Base-by-base conservation (phyloP, 768 basidiomycete genomes). In the Suillus decipiens region DNA sequence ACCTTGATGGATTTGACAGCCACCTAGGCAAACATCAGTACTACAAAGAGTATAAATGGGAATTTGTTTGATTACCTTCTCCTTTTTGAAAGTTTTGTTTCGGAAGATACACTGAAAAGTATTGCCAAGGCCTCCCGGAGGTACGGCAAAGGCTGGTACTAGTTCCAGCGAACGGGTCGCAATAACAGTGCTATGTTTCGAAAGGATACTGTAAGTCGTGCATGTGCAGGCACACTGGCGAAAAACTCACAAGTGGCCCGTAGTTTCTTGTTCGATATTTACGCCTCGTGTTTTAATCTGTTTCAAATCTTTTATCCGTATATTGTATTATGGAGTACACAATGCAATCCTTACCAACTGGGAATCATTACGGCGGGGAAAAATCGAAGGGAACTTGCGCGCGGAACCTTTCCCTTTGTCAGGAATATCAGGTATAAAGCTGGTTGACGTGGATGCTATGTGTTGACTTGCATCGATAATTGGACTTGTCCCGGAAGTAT, bases 1-100 rank as follows among this genome's bases (percentile, higher is more conserved):
- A 57, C 39, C 17, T 57, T 57, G 5, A 57, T 41, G 37, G 56
- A 57, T 39, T 57, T 57, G 5, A 57, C 56, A 9, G 56, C 37
- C 15, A 57, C 37, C 56, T 57, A 10, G 3, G 1, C 5, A 28
- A 41, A 7, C 19, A 57, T 57, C 10, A 41, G 17, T 28, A 9
- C 39, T 19, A 28, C 17, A 7, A 28, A 57, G 10, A 33, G 24
- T 39, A 17, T 19, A 39, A 41, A 28, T 57, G 17, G 1, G 19
- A 56, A 8, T 28, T 31, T 28, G 2, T 5, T 41, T 24, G 24
- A 57, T 12, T 37, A 55, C 39, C 24, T 41, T 57, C 17, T 57
- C 33, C 24, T 41, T 57, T 24, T 57, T 57, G 39, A 56, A 56
- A 28, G 28, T 2, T 5, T 11, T 11, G 15, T 12, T 19, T 17